Percentiles rank a stretch among this genome's conserved stretches.
These are phyloP conservation scores for Vickermania ingenoplastis DNA, from an alignment of 208 protist genomes.

Conservation along the genomic window DNA sequence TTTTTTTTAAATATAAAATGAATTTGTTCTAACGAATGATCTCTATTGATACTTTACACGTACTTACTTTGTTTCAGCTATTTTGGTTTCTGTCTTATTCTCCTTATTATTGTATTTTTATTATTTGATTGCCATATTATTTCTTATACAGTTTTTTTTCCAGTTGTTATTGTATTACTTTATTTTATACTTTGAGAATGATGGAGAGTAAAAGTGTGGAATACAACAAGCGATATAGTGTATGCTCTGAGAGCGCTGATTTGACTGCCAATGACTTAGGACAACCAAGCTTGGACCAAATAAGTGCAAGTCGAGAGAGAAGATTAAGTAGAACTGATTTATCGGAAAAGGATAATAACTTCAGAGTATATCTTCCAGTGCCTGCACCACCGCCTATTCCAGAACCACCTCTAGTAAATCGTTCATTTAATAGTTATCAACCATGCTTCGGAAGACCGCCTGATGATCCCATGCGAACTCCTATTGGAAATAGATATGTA, in stretches of 20 bases:
- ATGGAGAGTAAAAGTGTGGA: background rate
- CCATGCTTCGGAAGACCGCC: background rate
- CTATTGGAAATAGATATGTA: background rate
- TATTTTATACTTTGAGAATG: background rate
- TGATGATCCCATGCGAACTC: background rate
- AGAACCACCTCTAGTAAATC: background rate
- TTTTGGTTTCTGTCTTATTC: slow-evolving; percentile 6
- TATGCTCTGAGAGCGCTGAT: background rate
- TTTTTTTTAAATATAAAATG: slow-evolving; percentile 8
- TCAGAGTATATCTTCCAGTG: background rate
- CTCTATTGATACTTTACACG: slow-evolving; percentile 2
- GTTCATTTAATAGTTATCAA: background rate
- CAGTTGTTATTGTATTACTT: slow-evolving; percentile 4
- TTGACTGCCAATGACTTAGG: background rate
- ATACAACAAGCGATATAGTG: background rate
- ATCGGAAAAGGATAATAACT: background rate
- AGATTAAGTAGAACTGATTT: background rate
- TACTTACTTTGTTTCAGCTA: slow-evolving; percentile 9
- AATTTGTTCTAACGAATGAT: background rate
- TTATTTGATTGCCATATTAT: background rate
- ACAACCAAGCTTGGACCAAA: no score
- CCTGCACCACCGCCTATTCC: background rate
- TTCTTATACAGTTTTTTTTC: slow-evolving; percentile 4
- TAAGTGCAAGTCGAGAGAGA: no score
- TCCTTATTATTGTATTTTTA: background rate